Conservation (phyloP, 1,284 basidiomycete species). For the Cryptococcus jaspeensis region DNA sequence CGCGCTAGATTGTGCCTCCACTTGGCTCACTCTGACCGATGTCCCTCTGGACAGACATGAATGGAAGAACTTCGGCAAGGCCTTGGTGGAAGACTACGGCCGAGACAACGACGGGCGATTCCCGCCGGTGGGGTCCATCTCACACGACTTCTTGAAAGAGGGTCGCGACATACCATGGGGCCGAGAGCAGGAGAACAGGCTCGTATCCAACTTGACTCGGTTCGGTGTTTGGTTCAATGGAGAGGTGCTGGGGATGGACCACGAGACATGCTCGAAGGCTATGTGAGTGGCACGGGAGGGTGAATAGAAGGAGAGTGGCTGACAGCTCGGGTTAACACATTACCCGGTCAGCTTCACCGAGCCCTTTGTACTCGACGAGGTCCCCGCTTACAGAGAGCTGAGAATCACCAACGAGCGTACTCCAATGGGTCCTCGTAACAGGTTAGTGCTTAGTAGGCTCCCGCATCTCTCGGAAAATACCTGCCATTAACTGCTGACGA, state of each 20-base stretch:
- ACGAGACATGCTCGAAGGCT: slow-evolving; percentile 48
- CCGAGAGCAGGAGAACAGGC: slow-evolving; percentile 10
- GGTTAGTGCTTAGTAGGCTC: slow-evolving; percentile 18
- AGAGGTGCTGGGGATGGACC: slow-evolving; percentile 39
- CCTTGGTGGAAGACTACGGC: slow-evolving; percentile 47
- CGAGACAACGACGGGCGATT: slow-evolving; percentile 43
- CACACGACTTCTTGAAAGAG: slow-evolving; percentile 44
- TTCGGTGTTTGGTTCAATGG: slow-evolving; percentile 49
- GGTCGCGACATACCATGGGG: slow-evolving; percentile 19
- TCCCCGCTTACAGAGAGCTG: slow-evolving; percentile 15
- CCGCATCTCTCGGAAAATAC: background rate
- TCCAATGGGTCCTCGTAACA: slow-evolving; percentile 2
- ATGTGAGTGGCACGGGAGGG: slow-evolving; percentile 27
- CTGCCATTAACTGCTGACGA: background rate
- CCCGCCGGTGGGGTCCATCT: slow-evolving; percentile 50
- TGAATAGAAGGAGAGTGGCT: too few relatives aligned
- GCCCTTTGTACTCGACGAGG: slow-evolving; percentile 2
- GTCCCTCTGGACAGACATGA: too few relatives aligned
- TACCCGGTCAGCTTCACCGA: slow-evolving; percentile 14
- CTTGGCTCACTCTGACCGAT: too few relatives aligned
- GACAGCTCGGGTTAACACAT: background rate
- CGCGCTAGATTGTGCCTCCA: too few relatives aligned
- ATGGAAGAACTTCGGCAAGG: slow-evolving; percentile 43
- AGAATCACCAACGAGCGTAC: slow-evolving; percentile 7
- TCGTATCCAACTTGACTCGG: slow-evolving; percentile 6